A percentile compares a stretch with the other conserved stretches of the same genome.
phyloP scores from a whole-genome alignment of 805 yeast genomes.

The Myxozyma sirexii region DNA sequence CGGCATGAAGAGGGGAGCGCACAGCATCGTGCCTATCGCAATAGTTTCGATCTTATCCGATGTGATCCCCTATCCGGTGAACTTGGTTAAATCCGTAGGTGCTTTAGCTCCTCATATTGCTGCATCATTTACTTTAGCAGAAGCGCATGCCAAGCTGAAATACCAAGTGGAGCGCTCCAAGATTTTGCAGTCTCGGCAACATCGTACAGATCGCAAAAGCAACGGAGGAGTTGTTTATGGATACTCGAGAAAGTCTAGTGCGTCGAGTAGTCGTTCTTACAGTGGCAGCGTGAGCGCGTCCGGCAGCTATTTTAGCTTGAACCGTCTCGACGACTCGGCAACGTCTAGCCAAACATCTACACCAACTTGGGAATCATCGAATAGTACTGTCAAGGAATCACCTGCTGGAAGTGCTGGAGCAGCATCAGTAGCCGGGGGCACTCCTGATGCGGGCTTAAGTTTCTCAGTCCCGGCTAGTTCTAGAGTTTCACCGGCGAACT shows the following conservation, averaged over 20 bases:
- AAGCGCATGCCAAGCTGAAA: conserved; percentile 37
- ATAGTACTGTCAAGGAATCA: not conserved
- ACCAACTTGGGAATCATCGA: conserved; percentile 17
- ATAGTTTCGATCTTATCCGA: conserved; percentile 41
- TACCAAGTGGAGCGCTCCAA: conserved; percentile 34
- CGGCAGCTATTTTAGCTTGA: conserved; percentile 13
- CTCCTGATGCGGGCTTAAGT: conserved; percentile 3
- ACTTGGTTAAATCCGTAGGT: conserved; percentile 34
- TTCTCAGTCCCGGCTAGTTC: conserved; percentile 8
- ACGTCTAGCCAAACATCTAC: conserved; percentile 7
- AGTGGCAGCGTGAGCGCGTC: conserved; percentile 1
- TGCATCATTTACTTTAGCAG: conserved; percentile 37
- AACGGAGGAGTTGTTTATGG: conserved; percentile 2
- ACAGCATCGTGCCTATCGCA: conserved; percentile 40
- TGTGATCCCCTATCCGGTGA: conserved; percentile 40
- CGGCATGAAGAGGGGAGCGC: not conserved
- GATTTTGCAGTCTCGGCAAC: not conserved
- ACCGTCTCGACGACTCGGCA: conserved; percentile 8
- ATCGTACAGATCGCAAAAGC: not conserved
- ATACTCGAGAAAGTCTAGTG: conserved; percentile 6
- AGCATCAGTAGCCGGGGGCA: not conserved
- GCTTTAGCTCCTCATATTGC: conserved; percentile 42
- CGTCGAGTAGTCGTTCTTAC: conserved; percentile 4
- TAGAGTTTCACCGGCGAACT: conserved; percentile 4
- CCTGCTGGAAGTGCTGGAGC: not conserved